Base-by-base conservation (phyloP, 2,329 filamentous ascomycete genomes). In the Fusarium sambucinum region DNA sequence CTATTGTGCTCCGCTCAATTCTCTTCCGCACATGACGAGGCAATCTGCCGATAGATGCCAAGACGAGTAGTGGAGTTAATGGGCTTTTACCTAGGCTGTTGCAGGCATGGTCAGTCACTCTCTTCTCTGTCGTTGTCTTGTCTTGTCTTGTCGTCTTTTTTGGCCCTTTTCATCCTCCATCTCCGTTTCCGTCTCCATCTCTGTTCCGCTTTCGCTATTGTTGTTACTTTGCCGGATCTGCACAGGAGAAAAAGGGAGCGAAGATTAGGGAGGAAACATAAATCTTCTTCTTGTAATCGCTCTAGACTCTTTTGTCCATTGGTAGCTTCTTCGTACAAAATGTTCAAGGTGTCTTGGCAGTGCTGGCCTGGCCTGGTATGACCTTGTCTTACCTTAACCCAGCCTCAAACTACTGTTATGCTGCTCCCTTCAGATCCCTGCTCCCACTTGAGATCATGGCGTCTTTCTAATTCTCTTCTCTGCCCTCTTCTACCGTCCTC, bases 371-470 rank as follows among this genome's bases (percentile, higher is more conserved):
- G 29, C 33, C 57, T 67, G 32, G 38, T 44, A 19, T 56, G 54
- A 23, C 29, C 55, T 68, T 29, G 38, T 33, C 25, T 54, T 54
- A 45, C 47, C 48, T 57, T 57, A 21, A 38, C 32, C 32, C 32
- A 50, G 32, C 59, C 53, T 61, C 53, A 54, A 50, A 55, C 30
- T 35, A 32, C 45, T 47, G 14, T 10, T 47, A 4, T 19, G 48
- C 42, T 51, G 37, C 57, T 60, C 51, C 48, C 47, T 46, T 53
- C 33, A 47, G 37, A 63, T 56, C 69, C 59, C 54, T 56, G 52
- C 58, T 60, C 32, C 47, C 59, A 59, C 55, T 64, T 63, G 65
- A 72, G 59, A 69, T 66, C 63, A 70, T 72, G 30, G 57, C 33
- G 59, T 33, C 32, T 56, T 66, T 41, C 44, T 45, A 50, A 37